These are phyloP conservation scores for Irpex sp. DNA, from an alignment of 1,284 basidiomycete species.

Conservation along the genomic window DNA sequence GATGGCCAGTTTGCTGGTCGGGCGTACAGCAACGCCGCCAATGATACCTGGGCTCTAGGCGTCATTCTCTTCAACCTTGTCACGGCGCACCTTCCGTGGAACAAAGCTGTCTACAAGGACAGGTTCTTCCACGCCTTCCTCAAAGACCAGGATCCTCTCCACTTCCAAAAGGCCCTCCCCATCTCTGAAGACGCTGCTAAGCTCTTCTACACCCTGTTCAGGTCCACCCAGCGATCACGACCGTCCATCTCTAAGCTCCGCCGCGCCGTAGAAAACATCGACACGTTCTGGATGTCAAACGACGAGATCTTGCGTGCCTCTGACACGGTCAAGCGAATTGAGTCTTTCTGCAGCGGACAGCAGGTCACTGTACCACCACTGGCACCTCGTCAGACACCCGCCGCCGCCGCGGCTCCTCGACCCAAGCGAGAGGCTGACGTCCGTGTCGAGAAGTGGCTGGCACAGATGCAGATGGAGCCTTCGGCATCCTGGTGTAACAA, in stretches of 20 bases:
- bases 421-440: background rate
- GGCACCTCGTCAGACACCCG: background rate
- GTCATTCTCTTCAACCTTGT: slow-evolving; percentile 65
- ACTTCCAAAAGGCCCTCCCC: slow-evolving; percentile 69
- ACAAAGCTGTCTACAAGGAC: slow-evolving; percentile 68
- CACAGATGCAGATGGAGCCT: background rate
- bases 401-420: too few relatives aligned
- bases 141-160: slow-evolving; percentile 45
- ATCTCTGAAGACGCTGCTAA: slow-evolving; percentile 61
- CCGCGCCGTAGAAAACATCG: background rate
- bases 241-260: background rate
- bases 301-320: background rate
- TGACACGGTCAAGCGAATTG: background rate
- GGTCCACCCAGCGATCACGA: slow-evolving; percentile 44
- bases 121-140: slow-evolving; percentile 53
- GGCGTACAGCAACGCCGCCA: slow-evolving; percentile 45
- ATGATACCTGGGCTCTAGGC: slow-evolving; percentile 89
- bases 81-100: slow-evolving; percentile 86
- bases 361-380: background rate
- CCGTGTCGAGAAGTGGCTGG: background rate
- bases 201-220: slow-evolving; percentile 61
- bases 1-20: slow-evolving; percentile 8
- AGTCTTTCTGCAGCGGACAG: background rate
- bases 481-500: background rate
- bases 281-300: background rate